phyloP scores from a whole-genome alignment of 78 protist genomes.

The Cavenderia fasciculata region DNA sequence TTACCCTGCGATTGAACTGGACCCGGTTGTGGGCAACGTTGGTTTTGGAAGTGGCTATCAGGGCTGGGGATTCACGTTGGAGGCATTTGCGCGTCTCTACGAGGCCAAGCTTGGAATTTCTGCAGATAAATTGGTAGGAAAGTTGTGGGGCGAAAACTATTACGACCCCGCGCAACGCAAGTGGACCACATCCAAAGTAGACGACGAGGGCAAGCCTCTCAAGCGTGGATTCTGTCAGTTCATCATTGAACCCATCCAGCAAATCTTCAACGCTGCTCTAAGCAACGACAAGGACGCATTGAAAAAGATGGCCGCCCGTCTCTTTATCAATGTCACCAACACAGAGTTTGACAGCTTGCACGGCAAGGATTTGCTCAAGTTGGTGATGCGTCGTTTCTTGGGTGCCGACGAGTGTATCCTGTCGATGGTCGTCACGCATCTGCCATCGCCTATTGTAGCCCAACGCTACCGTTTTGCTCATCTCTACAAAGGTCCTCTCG shows the following conservation, averaged over 20 bases:
- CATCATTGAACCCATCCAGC: conserved; percentile 81
- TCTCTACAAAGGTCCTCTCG: conserved; percentile 80
- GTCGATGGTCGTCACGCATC: conserved; percentile 67
- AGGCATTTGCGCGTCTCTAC: conserved; percentile 55
- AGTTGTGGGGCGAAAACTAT: conserved; percentile 88
- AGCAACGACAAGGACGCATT: background rate
- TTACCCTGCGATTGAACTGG: conserved; percentile 90
- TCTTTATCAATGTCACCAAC: conserved; percentile 27
- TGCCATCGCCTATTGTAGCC: conserved; percentile 89
- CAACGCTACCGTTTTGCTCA: conserved; percentile 64
- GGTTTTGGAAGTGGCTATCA: conserved; percentile 84
- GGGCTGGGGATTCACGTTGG: conserved; percentile 90
- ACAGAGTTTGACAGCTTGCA: conserved; percentile 25
- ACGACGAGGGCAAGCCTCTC: conserved; percentile 1
- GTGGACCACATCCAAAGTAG: conserved; percentile 10
- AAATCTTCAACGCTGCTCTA: background rate
- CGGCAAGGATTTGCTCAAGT: conserved; percentile 22
- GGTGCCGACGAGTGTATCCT: conserved; percentile 73
- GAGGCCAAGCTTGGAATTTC: conserved; percentile 66
- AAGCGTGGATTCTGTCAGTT: conserved; percentile 72
- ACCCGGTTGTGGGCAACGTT: conserved; percentile 77
- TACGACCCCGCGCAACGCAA: conserved; percentile 74
- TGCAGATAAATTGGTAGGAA: background rate
- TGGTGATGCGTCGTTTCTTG: conserved; percentile 53
- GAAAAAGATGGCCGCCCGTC: background rate